A percentile compares a stretch with the other conserved stretches of the same genome.
These are phyloP conservation scores for Gracilaria vermiculophylla DNA, from an alignment of 23 red algal genomes.

Conservation along the genomic window DNA sequence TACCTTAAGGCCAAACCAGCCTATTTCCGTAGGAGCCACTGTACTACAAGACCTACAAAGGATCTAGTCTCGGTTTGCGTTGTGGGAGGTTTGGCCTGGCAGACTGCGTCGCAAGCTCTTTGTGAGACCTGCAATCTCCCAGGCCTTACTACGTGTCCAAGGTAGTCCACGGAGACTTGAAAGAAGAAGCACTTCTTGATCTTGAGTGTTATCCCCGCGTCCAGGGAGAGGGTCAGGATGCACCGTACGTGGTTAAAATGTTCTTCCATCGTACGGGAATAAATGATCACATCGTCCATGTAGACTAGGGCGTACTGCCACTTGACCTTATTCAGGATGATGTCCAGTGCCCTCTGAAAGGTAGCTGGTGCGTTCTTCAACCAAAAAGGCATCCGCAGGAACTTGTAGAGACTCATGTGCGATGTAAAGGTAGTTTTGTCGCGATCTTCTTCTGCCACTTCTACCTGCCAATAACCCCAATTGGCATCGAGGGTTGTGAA, in stretches of 20 bases:
- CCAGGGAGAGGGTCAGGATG: background rate
- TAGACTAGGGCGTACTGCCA: no score
- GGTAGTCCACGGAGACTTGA: constrained; percentile 5
- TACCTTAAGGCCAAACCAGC: no score
- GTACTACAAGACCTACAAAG: constrained; percentile 17
- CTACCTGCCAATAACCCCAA: background rate
- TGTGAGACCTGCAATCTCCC: constrained; percentile 22
- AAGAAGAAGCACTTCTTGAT: constrained; percentile 52
- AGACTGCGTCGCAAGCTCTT: background rate
- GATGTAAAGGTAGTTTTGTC: constrained; percentile 12
- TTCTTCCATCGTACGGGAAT: background rate
- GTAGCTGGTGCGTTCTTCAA: constrained; percentile 9
- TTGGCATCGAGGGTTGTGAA: background rate
- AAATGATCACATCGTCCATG: no score
- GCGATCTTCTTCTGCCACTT: background rate
- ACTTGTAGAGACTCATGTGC: background rate
- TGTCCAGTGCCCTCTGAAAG: background rate
- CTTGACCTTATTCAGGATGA: no score
- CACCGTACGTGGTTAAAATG: background rate
- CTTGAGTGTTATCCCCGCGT: constrained; percentile 5
- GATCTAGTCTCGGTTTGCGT: constrained; percentile 20
- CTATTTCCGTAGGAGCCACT: no score
- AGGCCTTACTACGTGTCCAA: constrained; percentile 18
- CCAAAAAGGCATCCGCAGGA: background rate
- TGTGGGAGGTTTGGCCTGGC: background rate